Percentiles rank a stretch among this genome's conserved stretches.
Conservation (phyloP, 345 rosid species). For the Lumnitzera racemosa region DNA sequence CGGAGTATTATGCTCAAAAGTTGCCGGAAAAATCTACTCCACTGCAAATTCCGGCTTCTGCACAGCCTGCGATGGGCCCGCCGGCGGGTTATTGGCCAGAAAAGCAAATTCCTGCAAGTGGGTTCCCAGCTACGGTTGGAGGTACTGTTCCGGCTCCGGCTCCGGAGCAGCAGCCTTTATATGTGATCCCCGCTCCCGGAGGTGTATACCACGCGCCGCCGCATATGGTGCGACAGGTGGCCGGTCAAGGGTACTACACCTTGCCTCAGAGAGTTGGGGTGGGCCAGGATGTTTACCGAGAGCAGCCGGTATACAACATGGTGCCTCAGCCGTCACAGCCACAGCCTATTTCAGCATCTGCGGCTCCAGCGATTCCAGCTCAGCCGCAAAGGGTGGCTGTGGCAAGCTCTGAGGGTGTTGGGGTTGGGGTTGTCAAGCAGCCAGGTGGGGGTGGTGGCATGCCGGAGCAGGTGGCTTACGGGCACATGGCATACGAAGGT, state of each 20-base stretch:
- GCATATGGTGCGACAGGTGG: conserved; percentile 36
- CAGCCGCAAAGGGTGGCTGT: conserved; percentile 7
- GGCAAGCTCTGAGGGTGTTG: conserved; percentile 10
- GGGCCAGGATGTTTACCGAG: conserved; percentile 64
- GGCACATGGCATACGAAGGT: conserved; percentile 51
- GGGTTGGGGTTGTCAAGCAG: conserved; percentile 10
- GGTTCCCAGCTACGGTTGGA: conserved; percentile 33
- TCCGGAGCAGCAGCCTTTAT: conserved; percentile 49
- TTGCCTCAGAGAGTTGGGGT: conserved; percentile 54
- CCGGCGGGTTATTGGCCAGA: conserved; percentile 53
- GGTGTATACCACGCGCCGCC: conserved; percentile 30
- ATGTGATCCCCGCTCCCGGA: conserved; percentile 45
- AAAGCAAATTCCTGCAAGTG: conserved; percentile 43
- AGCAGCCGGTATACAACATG: conserved; percentile 55
- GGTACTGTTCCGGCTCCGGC: conserved; percentile 9
- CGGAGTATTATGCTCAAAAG: conserved; percentile 41
- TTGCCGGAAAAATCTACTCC: conserved; percentile 34
- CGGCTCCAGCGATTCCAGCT: conserved; percentile 9
- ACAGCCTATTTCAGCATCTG: conserved; percentile 25
- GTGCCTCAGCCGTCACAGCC: conserved; percentile 25
- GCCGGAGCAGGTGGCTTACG: conserved; percentile 36
- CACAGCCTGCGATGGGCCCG: conserved; percentile 22
- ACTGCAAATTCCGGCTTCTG: conserved; percentile 16
- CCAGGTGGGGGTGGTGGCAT: conserved; percentile 27
- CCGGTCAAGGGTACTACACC: conserved; percentile 63